Base-by-base conservation (phyloP, 768 basidiomycete genomes). In the Holtermanniella nyarrowii region DNA sequence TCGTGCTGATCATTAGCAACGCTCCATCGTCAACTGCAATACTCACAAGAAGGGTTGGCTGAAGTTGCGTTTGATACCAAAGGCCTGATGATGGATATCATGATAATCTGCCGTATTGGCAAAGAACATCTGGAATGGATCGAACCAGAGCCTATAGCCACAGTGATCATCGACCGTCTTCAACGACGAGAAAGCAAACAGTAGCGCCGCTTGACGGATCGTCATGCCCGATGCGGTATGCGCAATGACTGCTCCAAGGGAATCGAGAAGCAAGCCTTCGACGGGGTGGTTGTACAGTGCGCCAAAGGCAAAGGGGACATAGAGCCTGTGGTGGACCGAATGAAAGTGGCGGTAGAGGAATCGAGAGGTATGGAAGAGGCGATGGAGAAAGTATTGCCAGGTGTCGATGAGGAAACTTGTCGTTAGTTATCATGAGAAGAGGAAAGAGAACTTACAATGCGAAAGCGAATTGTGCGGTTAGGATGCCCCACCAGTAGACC, bases 131-230 rank as follows among this genome's bases (percentile, higher is more conserved):
- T 97, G 93, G 23, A 90, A 73, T 0, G 91, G 95, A 63, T 99
- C 95, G 73, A 84, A 93, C 42, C 90, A 88, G 12, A 97, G 72
- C 25, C 71, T 76, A 68, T 93, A 96, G 2, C 90, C 91, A 54
- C 88, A 93, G 68, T 95, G 91, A 67, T 93, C 90, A 60, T 95
- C 89, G 44, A 95, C 88, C 1, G 91, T 93, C 76, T 97, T 97
- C 55, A 87, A 71, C 1, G 85, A 86, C 13, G 87, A 85, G 54
- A 96, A 73, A 2, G 74, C 75, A 69, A 97, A 99, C 48, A 97
- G 76, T 45, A 96, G 60, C 54, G 80, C 80, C 20, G 88, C 82
- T 71, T 97, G 91, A 1, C 95, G 82, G 1, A 82, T 77, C 24
- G 79, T 80, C 77, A 97, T 81, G 2, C 75, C 66, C 1, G 85